phyloP scores from a whole-genome alignment of 2,329 filamentous ascomycete genomes.

The Emmonsiellopsis sp. region DNA sequence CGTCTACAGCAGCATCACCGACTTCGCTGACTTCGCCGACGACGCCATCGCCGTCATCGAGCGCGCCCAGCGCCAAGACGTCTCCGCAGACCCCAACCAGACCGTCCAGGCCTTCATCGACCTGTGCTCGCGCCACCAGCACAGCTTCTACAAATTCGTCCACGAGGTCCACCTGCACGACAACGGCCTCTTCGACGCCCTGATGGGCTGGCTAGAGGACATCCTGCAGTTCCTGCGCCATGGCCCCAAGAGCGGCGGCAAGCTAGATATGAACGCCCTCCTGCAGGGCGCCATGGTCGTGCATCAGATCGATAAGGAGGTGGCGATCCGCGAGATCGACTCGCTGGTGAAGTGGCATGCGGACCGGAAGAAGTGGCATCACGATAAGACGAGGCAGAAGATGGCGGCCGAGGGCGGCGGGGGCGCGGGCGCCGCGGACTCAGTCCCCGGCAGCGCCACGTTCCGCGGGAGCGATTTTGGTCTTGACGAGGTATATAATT shows the following conservation, averaged over 20 bases:
- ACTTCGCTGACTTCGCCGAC: conserved; percentile 87
- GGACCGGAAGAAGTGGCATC: conserved; percentile 93
- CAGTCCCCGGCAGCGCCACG: conserved; percentile 43
- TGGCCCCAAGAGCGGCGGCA: conserved; percentile 67
- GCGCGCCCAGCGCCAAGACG: conserved; percentile 61
- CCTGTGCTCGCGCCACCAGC: conserved; percentile 84
- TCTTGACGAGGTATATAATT: conserved; percentile 55
- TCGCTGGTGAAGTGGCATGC: conserved; percentile 86
- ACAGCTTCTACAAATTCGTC: conserved; percentile 98
- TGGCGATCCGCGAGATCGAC: conserved; percentile 72
- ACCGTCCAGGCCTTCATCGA: conserved; percentile 98
- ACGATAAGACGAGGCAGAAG: conserved; percentile 95
- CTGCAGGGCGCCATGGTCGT: conserved; percentile 69
- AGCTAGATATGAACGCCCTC: conserved; percentile 86
- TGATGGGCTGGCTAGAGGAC: conserved; percentile 95
- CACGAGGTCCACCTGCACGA: conserved; percentile 97
- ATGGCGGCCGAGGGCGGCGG: conserved; percentile 70
- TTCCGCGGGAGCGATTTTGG: conserved; percentile 86
- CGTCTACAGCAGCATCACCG: conserved; percentile 93
- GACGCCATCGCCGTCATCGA: conserved; percentile 79
- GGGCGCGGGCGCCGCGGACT: conserved; percentile 29
- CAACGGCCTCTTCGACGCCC: conserved; percentile 86
- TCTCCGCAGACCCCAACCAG: conserved; percentile 91
- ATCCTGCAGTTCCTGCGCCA: conserved; percentile 88
- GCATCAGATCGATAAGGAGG: conserved; percentile 58